phyloP scores from a whole-genome alignment of 257 asterid genomes.

The Forsythia viridissima region DNA sequence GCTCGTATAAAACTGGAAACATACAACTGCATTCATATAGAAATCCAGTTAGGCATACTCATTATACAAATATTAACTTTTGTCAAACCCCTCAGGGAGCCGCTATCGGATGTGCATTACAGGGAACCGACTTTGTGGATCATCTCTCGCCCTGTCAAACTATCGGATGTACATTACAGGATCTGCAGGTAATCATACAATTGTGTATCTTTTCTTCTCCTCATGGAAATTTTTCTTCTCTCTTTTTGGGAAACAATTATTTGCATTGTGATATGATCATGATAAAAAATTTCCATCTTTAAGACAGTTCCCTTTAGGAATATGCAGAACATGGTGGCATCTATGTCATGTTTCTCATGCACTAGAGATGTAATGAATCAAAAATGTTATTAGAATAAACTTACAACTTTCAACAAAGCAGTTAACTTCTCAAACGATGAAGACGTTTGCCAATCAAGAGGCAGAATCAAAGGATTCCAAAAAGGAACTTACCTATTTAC shows the following conservation, averaged over 20 bases:
- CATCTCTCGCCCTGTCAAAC: too few species aligned
- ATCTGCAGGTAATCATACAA: neutral
- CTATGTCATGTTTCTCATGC: neutral
- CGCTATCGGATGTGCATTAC: too few species aligned
- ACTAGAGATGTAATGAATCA: neutral
- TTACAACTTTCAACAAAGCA: neutral
- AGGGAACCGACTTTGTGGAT: neutral
- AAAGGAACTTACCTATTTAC: neutral
- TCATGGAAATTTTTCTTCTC: neutral
- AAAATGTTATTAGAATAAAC: neutral
- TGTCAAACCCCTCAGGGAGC: neutral
- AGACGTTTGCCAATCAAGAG: neutral
- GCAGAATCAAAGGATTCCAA: neutral
- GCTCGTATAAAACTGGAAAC: neutral
- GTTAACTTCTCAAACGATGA: neutral
- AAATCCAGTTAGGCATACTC: conserved; percentile 1
- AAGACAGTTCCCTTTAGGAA: neutral
- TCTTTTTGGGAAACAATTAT: neutral
- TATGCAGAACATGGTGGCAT: neutral
- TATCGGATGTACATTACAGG: neutral
- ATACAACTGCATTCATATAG: neutral
- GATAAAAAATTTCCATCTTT: too few species aligned
- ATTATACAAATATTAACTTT: neutral
- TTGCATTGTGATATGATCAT: too few species aligned
- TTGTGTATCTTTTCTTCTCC: neutral